Base-by-base conservation (phyloP, 2,329 filamentous ascomycete genomes). In the Bipolaris oryzae region DNA sequence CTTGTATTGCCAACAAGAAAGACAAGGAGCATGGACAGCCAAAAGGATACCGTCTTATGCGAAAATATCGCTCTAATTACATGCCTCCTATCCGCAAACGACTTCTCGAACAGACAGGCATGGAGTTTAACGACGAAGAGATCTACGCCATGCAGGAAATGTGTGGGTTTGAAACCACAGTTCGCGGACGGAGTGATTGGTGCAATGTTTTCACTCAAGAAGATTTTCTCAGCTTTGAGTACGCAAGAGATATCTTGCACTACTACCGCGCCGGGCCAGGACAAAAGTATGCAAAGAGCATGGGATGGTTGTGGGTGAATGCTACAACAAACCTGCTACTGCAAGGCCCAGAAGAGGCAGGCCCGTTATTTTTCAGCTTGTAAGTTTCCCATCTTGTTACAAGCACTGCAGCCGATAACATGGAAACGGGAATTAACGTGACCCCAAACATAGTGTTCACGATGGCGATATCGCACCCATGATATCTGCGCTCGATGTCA, bases 61-160 rank as follows among this genome's bases (percentile, higher is more conserved):
- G 71, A 13, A 66, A 72, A 7, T 86, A 81, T 64, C 79, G 80
- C 34, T 66, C 74, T 3, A 75, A 75, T 0, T 86, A 86, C 60
- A 74, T 84, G 16, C 73, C 74, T 0, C 62, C 74, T 13, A 82
- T 85, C 39, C 74, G 77, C 34, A 56, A 76, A 13, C 76, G 83
- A 18, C 70, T 86, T 4, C 63, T 66, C 1, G 60, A 76, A 5
- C 73, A 80, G n/a, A 79, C 79, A 2, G 74, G 70, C 1, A 72
- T 84, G 37, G 49, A 66, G 13, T 78, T 84, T 53, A 75, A 71
- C 0, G 74, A 79, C 43, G 64, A 74, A 3, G 83, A 86, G 51
- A 70, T 86, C 35, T 87, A 81, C 63, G 77, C 80, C 55, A 86
- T 87, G 84, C 84, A 86, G 67, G 83, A 86, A 62, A 81, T 86